Percentiles rank a stretch among this genome's conserved stretches.
These are phyloP conservation scores for Cucumis variabilis DNA, from an alignment of 331 rosid genomes.

Conservation along the genomic window DNA sequence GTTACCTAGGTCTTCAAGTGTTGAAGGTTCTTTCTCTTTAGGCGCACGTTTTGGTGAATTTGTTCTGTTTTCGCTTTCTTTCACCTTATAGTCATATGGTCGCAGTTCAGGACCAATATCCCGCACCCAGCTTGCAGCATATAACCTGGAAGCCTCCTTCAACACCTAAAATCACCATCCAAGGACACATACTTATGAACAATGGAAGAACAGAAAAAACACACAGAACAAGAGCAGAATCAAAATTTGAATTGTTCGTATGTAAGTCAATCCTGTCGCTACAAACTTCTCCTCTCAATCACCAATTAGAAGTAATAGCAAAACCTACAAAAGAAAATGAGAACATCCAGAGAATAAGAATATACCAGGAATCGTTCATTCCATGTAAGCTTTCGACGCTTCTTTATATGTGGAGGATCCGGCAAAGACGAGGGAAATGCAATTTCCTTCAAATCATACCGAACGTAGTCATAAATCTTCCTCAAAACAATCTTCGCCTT, in stretches of 20 bases:
- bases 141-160: conserved; percentile 83
- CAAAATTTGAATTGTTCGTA: background rate
- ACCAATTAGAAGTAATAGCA: background rate
- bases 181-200: background rate
- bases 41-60: conserved; percentile 45
- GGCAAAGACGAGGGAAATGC: conserved; percentile 87
- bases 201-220: background rate
- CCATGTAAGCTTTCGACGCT: conserved; percentile 70
- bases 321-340: background rate
- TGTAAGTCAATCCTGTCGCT: background rate
- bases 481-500: conserved; percentile 70
- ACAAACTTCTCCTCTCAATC: background rate
- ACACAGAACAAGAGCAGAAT: background rate
- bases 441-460: conserved; percentile 86
- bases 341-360: background rate
- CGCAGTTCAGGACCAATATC: conserved; percentile 95
- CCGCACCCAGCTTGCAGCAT: conserved; percentile 89
- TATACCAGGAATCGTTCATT: conserved; percentile 61
- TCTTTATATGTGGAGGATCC: conserved; percentile 70
- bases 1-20: conserved; percentile 91
- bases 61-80: conserved; percentile 48
- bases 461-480: conserved; percentile 65
- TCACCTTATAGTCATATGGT: conserved; percentile 72
- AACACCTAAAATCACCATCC: conserved; percentile 54
- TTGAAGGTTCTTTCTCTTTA: conserved; percentile 69